These are phyloP conservation scores for Gynandropsis gynandra DNA, from an alignment of 345 rosid species.

Conservation along the genomic window DNA sequence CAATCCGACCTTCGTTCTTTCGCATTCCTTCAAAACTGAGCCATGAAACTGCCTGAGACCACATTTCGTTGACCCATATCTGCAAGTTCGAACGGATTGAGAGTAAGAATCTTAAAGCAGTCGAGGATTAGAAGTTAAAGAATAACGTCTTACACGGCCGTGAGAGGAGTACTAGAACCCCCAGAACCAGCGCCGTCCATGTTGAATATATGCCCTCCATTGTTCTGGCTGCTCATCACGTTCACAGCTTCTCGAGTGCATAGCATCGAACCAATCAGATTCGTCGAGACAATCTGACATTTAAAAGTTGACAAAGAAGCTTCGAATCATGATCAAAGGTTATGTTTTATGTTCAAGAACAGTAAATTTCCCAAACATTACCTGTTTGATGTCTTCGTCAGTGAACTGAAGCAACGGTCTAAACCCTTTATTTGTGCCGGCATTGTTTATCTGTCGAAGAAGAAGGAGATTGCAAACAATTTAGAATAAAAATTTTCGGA, in stretches of 20 bases:
- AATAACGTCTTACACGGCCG: constrained; percentile 63
- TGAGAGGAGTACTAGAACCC: constrained; percentile 94
- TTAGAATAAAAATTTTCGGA: not conserved
- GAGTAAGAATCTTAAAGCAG: not conserved
- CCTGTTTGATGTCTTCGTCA: constrained; percentile 85
- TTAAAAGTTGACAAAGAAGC: constrained; percentile 1
- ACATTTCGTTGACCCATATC: constrained; percentile 94
- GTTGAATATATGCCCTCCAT: constrained; percentile 86
- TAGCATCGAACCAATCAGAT: constrained; percentile 84
- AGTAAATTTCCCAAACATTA: constrained; percentile 23
- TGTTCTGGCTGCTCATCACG: constrained; percentile 58
- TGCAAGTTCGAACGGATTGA: constrained; percentile 25
- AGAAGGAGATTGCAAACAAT: constrained; percentile 1
- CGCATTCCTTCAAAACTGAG: constrained; percentile 74
- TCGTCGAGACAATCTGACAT: constrained; percentile 87
- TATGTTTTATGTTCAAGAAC: too few relatives aligned
- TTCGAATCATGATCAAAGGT: not conserved
- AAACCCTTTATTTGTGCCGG: constrained; percentile 92
- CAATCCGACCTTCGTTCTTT: constrained; percentile 71
- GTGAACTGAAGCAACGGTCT: constrained; percentile 80
- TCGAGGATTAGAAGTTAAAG: not conserved
- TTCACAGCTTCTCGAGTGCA: constrained; percentile 90
- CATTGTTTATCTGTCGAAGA: constrained; percentile 71
- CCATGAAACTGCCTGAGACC: constrained; percentile 92
- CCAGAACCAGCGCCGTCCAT: constrained; percentile 99